phyloP scores from a whole-genome alignment of 768 basidiomycete species.

The Agrocybe chaxingu region DNA sequence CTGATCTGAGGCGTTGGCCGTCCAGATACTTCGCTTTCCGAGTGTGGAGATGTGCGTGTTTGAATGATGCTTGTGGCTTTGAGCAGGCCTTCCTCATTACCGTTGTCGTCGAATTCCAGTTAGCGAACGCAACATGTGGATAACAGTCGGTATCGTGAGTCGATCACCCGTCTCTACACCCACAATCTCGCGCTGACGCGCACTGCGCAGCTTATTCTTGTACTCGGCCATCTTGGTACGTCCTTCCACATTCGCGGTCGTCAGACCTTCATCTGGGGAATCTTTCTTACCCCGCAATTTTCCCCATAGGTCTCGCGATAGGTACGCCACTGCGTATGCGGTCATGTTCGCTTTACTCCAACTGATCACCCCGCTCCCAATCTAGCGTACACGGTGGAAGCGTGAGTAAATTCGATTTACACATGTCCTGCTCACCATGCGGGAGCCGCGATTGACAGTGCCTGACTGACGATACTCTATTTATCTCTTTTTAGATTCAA shows the following conservation, averaged over 20 bases:
- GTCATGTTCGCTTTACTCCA: not conserved
- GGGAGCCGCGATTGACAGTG: too few species aligned
- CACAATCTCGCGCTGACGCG: not conserved
- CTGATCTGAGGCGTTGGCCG: constrained; percentile 5
- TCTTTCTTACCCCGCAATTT: not conserved
- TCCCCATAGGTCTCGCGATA: constrained; percentile 31
- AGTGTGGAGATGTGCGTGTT: constrained; percentile 59
- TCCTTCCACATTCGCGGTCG: not conserved
- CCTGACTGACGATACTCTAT: not conserved
- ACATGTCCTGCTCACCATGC: too few species aligned
- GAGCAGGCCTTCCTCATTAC: not conserved
- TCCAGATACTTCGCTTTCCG: constrained; percentile 53
- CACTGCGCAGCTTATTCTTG: constrained; percentile 38
- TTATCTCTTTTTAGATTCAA: constrained; percentile 30
- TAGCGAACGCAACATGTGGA: constrained; percentile 50
- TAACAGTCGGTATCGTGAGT: constrained; percentile 54
- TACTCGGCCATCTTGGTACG: constrained; percentile 49
- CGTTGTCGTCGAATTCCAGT: constrained; percentile 31
- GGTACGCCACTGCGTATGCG: constrained; percentile 23
- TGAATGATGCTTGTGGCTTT: not conserved
- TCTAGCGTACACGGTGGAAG: constrained; percentile 43
- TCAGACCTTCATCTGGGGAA: not conserved
- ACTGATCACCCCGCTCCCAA: constrained; percentile 2
- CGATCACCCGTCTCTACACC: not conserved
- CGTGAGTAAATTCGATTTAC: constrained; percentile 28